Percentiles rank a stretch among this genome's conserved stretches.
Conservation (phyloP, 129 eudicot species). For the Arctium minus region DNA sequence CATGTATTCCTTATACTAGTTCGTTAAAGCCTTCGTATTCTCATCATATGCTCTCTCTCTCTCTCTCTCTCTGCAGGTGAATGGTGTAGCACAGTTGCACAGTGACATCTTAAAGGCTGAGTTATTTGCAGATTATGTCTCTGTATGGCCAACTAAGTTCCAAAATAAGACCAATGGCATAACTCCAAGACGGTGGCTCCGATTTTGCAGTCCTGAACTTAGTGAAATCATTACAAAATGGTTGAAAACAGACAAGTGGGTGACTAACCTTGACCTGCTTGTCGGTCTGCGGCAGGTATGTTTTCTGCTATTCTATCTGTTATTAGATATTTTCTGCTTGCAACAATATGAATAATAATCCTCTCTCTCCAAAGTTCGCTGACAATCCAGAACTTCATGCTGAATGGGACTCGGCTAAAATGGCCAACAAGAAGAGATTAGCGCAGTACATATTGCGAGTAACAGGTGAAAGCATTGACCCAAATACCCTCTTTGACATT, state of each 20-base stretch:
- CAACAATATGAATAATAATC: conserved; percentile 7
- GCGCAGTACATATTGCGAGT: conserved; percentile 70
- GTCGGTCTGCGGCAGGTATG: conserved; percentile 77
- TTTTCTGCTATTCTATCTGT: neutral
- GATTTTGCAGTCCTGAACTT: conserved; percentile 96
- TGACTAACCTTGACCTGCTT: conserved; percentile 89
- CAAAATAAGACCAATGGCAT: conserved; percentile 98
- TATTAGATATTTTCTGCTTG: neutral
- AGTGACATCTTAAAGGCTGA: conserved; percentile 92
- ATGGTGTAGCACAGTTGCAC: conserved; percentile 98
- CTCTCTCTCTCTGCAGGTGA: conserved; percentile 48
- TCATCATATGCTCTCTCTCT: neutral
- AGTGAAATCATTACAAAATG: conserved; percentile 90
- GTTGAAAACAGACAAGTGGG: conserved; percentile 98
- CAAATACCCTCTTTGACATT: conserved; percentile 89
- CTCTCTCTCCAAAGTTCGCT: conserved; percentile 58
- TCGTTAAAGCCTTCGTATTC: neutral
- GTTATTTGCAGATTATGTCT: conserved; percentile 85
- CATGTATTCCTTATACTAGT: neutral
- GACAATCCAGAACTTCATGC: conserved; percentile 76
- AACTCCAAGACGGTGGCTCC: conserved; percentile 98
- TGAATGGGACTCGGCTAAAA: conserved; percentile 95
- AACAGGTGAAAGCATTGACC: conserved; percentile 89
- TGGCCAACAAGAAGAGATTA: conserved; percentile 87
- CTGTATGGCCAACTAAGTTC: conserved; percentile 95